phyloP scores from a whole-genome alignment of 345 rosid species.

The Hibiscus syriacus region DNA sequence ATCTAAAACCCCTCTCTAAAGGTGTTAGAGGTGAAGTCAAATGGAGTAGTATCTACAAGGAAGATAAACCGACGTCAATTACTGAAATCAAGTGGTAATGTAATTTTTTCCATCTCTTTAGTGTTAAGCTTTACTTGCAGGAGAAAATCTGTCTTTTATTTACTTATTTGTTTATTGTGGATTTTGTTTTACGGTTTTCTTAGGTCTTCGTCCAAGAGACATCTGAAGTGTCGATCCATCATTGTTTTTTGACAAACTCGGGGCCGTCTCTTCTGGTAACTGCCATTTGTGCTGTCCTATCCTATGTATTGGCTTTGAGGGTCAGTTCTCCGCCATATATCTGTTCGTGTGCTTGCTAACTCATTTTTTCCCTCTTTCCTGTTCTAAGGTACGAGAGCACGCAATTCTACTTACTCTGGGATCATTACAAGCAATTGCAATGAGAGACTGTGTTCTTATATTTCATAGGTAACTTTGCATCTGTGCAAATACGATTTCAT shows the following conservation, averaged over 20 bases:
- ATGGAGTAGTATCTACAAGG: constrained; percentile 62
- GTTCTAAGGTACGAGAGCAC: constrained; percentile 71
- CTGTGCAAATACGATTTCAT: neutral
- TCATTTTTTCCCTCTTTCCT: neutral
- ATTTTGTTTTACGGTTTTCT: neutral
- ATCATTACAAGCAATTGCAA: constrained; percentile 79
- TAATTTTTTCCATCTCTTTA: neutral
- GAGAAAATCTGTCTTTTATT: neutral
- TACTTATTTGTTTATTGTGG: neutral
- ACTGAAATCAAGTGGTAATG: constrained; percentile 74
- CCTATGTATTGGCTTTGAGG: neutral
- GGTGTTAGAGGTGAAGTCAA: constrained; percentile 88
- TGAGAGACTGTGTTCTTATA: constrained; percentile 72
- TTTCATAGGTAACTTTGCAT: constrained; percentile 57
- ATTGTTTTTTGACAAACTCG: constrained; percentile 82
- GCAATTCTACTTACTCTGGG: constrained; percentile 89
- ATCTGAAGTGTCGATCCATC: constrained; percentile 93
- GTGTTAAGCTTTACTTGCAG: neutral
- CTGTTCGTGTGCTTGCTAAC: neutral
- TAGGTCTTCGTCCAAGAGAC: constrained; percentile 97
- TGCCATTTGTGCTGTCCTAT: neutral
- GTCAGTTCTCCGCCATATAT: neutral
- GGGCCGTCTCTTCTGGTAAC: constrained; percentile 83
- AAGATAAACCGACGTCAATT: constrained; percentile 82
- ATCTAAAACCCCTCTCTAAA: constrained; percentile 8